Evolutionary conservation across 352 stramenopile genomes (phyloP), one percentile per base, ranked within the genome.

Genomic region (Pythium coloratum): DNA sequence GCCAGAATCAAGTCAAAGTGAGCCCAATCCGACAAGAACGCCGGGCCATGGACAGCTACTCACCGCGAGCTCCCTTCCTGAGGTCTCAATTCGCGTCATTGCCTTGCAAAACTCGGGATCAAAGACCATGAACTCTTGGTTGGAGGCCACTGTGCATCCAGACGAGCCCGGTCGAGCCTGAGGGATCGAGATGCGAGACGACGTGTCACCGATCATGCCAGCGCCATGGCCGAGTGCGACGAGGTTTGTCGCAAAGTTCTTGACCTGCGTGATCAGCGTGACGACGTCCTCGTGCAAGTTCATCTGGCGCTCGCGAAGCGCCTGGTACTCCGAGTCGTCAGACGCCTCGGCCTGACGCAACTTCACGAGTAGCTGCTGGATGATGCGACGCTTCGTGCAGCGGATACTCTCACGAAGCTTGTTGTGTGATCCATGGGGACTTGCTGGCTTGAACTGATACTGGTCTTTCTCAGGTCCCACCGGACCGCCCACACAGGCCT

Each of bases 341-440:
- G 74, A 80, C 1, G 57, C 54, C 32, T 82, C 76, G 8, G 74
- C 64, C 51, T 82, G 73, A 9, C 76, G 74, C 26, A 84, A 49
- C 61, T 82, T 80, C 34, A 77, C 76, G 2, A 84, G 64, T 3
- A 81, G 60, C 58, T 84, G 74, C 53, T 84, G 76, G 47, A 84
- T 76, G 30, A 84, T 65, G 12, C 76, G 74, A 13, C 74, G 74
- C 60, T 84, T 84, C 30, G 67, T 66, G 50, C 67, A 72, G n/a
- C 76, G 76, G 46, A 84, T 69, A 26, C 51, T 72, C n/a, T 82
- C 62, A 6, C 72, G 64, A 4, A 84, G 61, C 44, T 73, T 71
- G 2, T 38, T 71, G 2, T 38, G 16, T 26, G 44, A 51, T 51
- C 61, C 56, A 20, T 69, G 49, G 12, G 60, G 44, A 16, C 26